Evolutionary conservation across 768 basidiomycete genomes (phyloP).

Genomic region (Rhizopogon vesiculosus): DNA sequence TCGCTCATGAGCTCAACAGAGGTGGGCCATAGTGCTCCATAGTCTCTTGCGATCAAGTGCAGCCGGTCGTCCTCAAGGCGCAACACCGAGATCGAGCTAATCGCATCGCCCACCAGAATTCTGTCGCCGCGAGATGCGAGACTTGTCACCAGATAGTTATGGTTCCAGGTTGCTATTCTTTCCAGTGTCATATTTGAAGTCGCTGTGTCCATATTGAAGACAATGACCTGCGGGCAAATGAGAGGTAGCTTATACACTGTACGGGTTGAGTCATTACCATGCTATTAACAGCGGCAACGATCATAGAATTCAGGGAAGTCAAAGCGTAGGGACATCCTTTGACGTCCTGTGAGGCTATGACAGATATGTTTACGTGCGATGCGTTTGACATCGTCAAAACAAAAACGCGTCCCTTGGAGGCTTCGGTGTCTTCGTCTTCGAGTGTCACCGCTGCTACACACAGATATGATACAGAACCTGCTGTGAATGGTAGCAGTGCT

Average conservation of each 20-base stretch:
- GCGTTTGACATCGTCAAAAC: constrained; percentile 39
- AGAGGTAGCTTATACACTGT: neutral
- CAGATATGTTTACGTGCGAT: constrained; percentile 15
- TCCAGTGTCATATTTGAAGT: constrained; percentile 26
- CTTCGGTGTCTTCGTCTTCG: constrained; percentile 41
- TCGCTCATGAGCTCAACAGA: constrained; percentile 54
- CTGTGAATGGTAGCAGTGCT: constrained; percentile 36
- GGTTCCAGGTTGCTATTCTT: constrained; percentile 61
- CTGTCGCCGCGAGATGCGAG: constrained; percentile 50
- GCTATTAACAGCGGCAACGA: constrained; percentile 73
- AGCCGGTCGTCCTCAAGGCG: constrained; percentile 42
- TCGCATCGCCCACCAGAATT: constrained; percentile 73
- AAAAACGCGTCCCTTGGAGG: constrained; percentile 55
- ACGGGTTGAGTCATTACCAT: constrained; percentile 43
- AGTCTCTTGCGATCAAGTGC: constrained; percentile 64
- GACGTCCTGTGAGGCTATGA: constrained; percentile 42
- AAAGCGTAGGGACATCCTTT: constrained; percentile 71
- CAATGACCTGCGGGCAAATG: constrained; percentile 35
- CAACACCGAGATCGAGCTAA: constrained; percentile 74
- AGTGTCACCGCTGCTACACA: constrained; percentile 46
- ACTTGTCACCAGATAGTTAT: constrained; percentile 75
- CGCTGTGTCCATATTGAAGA: constrained; percentile 38
- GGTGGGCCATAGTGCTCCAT: constrained; percentile 70
- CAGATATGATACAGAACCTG: constrained; percentile 36
- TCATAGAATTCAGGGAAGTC: constrained; percentile 38